Evolutionary conservation across 306 rosid species (phyloP), one percentile per base, ranked within the genome.

Genomic region (Trichosanthes cucumerina): DNA sequence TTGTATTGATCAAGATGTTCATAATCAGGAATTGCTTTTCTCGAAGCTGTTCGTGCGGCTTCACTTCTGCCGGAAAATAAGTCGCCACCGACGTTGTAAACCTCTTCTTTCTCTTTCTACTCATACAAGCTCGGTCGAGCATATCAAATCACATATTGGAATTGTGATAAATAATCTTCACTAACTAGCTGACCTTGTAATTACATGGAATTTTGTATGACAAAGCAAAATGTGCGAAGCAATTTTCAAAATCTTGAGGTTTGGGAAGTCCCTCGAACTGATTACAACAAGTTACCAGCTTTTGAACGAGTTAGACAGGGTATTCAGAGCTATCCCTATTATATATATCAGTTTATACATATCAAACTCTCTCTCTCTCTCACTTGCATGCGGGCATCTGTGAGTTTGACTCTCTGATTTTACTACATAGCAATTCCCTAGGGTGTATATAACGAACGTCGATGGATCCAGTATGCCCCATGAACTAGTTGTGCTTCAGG

Each of bases 1-100:
- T 66, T 69, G 11, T 43, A 43, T 69, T 69, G 76, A 69, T 41
- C 36, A 14, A 69, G n/a, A 69, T 43, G 54, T 43, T 44, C 57
- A 4, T 41, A 0, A 23, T 52, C 83, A 92, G 97, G 95, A 79
- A 26, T 89, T 81, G 87, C 95, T 82, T 94, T 89, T 80, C 86
- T 94, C 49, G 89, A 86, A 23, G 95, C 92, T 68, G 96, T 94
- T 86, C 96, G 90, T 18, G 87, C 90, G 66, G 86, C 89, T 81
- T 87, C 94, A 34, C 76, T 90, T 82, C 86, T 81, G n/a, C 84
- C 85, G 39, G 84, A 90, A 59, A 62, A 63, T 60, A 87, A 89
- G 75, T 82, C 81, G 41, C 83, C 84, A 15, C 95, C 97, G 26
- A 85, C 90, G 60, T 33, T 60, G 93, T 92, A 85, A 78, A 66